Evolutionary conservation across 2,329 filamentous ascomycete genomes (phyloP).

Genomic region (Lasiodiplodia sp.): DNA sequence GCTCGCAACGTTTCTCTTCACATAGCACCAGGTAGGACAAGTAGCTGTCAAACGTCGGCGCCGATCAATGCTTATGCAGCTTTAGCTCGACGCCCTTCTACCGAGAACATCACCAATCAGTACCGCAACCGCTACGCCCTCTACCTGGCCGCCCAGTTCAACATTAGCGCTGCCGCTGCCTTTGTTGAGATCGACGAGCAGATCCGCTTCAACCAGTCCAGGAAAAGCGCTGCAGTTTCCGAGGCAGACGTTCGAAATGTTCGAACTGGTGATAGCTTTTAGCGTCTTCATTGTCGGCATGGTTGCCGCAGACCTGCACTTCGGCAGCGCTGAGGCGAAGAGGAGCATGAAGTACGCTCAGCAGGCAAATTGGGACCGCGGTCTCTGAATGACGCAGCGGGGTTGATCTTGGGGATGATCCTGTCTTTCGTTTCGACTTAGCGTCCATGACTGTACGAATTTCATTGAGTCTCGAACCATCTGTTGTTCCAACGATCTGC

Average conservation of each 20-base stretch:
- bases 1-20: slow-evolving; percentile 10
- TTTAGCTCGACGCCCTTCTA: slow-evolving; percentile 19
- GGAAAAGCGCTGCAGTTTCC: slow-evolving; percentile 10
- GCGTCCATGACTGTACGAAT: neutral
- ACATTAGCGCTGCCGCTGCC: slow-evolving; percentile 48
- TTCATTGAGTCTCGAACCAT: neutral
- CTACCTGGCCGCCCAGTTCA: slow-evolving; percentile 50
- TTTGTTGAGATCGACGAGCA: slow-evolving; percentile 47
- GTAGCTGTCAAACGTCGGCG: neutral
- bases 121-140: slow-evolving; percentile 49
- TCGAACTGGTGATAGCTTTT: slow-evolving; percentile 29
- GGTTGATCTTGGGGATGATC: neutral
- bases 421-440: slow-evolving; percentile 3
- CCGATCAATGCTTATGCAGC: slow-evolving; percentile 5
- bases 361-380: neutral
- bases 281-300: slow-evolving; percentile 28
- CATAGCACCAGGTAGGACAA: slow-evolving; percentile 7
- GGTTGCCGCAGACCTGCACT: slow-evolving; percentile 28
- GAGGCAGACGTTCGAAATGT: slow-evolving; percentile 30
- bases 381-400: neutral
- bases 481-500: neutral
- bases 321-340: slow-evolving; percentile 23
- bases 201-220: slow-evolving; percentile 33
- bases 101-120: slow-evolving; percentile 26
- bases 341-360: slow-evolving; percentile 19